Evolutionary conservation across 805 yeast species (phyloP).

Genomic region (Monosporozyma aquatica): DNA sequence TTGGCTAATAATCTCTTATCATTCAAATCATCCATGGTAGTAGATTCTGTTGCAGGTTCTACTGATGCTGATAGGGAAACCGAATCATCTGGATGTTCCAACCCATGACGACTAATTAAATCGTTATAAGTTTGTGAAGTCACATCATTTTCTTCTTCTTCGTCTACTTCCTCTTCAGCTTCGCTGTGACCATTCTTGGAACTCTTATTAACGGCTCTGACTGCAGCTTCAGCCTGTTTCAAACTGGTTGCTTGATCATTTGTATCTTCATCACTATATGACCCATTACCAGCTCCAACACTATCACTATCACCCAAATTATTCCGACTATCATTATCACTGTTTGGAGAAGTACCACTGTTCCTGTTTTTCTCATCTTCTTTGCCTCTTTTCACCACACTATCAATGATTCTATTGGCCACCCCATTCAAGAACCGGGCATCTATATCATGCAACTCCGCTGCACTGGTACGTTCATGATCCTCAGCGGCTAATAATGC

Average conservation of each 20-base stretch:
- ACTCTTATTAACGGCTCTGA: not conserved
- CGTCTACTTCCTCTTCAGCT: conserved; percentile 5
- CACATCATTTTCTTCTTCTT: conserved; percentile 1
- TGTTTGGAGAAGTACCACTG: not conserved
- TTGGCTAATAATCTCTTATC: conserved; percentile 9
- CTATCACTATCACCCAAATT: not conserved
- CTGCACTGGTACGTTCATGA: conserved; percentile 1
- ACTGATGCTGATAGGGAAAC: no score
- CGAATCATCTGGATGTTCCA: conserved; percentile 3
- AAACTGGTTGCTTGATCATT: not conserved
- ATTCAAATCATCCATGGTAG: conserved; percentile 1
- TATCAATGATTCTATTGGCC: not conserved
- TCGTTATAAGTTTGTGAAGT: conserved; percentile 2
- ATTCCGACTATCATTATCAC: conserved; percentile 1
- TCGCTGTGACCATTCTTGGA: not conserved
- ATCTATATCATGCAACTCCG: conserved; percentile 7
- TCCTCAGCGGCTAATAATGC: conserved; percentile 16
- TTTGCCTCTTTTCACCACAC: not conserved
- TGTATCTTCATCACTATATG: conserved; percentile 7
- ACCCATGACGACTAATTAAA: conserved; percentile 1
- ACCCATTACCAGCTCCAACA: not conserved
- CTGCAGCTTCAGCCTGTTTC: not conserved
- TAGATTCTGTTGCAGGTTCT: conserved; percentile 3
- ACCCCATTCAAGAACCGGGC: not conserved
- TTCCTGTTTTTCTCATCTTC: conserved; percentile 8